phyloP scores from a whole-genome alignment of 352 stramenopile genomes.

The Blastocystis sp. region DNA sequence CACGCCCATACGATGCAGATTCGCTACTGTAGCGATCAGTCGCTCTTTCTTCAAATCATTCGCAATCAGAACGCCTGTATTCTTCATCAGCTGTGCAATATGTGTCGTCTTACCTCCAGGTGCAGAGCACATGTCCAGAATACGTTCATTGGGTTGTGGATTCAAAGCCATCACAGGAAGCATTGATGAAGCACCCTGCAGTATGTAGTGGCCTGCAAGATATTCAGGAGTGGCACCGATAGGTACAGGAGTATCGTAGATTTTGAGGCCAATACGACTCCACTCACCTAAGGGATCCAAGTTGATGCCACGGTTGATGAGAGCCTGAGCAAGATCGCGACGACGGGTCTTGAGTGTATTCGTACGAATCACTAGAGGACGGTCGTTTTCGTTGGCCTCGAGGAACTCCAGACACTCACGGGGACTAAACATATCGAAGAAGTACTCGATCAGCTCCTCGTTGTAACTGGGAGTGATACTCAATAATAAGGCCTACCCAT shows the following conservation, averaged over 20 bases:
- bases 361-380: conserved; percentile 94
- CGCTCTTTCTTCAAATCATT: conserved; percentile 97
- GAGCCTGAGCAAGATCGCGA: conserved; percentile 90
- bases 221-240: conserved; percentile 99
- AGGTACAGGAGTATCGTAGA: conserved; percentile 91
- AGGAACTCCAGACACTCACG: conserved; percentile 86
- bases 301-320: conserved; percentile 96
- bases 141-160: conserved; percentile 87
- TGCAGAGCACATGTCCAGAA: conserved; percentile 95
- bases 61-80: conserved; percentile 91
- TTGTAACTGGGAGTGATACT: conserved; percentile 77
- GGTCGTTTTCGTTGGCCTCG: conserved; percentile 90
- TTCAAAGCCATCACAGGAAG: conserved; percentile 93
- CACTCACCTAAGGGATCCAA: conserved; percentile 94
- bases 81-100: conserved; percentile 98
- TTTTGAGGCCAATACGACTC: conserved; percentile 97
- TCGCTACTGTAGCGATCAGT: conserved; percentile 91
- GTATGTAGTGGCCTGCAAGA: conserved; percentile 98
- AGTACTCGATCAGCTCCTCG: conserved; percentile 92
- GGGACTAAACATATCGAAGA: conserved; percentile 68
- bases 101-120: conserved; percentile 98
- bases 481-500: not conserved
- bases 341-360: conserved; percentile 98
- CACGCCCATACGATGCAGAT: conserved; percentile 94
- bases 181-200: conserved; percentile 92